Evolutionary conservation across 768 basidiomycete species (phyloP).

Genomic region (Solioccasus polychromus): DNA sequence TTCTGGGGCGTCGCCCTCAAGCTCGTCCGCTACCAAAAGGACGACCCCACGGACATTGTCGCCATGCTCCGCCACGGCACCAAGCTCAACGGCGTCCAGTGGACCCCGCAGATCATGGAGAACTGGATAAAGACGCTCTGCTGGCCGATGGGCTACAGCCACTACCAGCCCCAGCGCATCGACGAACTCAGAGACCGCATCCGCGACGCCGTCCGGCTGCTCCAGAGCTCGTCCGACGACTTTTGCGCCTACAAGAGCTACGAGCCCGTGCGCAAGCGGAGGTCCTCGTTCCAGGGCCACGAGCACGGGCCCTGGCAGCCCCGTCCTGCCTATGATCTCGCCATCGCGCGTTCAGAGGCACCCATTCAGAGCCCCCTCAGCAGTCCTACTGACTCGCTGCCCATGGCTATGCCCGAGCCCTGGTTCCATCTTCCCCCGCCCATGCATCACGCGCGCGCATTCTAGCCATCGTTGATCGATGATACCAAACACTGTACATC

Average conservation of each 20-base stretch:
- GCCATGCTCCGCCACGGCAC: conserved; percentile 64
- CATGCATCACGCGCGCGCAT: conserved; percentile 2
- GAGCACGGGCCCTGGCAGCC: conserved; percentile 3
- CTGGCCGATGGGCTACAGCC: conserved; percentile 60
- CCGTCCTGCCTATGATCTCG: conserved; percentile 1
- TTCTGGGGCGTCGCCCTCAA: conserved; percentile 75
- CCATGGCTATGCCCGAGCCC: conserved; percentile 25
- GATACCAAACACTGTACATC: no score
- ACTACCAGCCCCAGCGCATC: conserved; percentile 43
- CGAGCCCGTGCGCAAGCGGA: conserved; percentile 2
- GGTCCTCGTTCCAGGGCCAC: conserved; percentile 11
- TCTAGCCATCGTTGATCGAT: conserved; percentile 21
- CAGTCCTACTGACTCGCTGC: conserved; percentile 4
- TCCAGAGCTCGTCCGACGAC: conserved; percentile 20
- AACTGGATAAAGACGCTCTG: conserved; percentile 56
- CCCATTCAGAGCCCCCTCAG: conserved; percentile 10
- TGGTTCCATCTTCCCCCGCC: conserved; percentile 12
- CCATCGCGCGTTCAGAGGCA: neutral
- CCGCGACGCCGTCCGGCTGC: conserved; percentile 45
- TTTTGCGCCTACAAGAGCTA: conserved; percentile 1
- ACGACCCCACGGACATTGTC: conserved; percentile 65
- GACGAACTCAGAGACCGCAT: conserved; percentile 49
- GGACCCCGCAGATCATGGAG: conserved; percentile 55
- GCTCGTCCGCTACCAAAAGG: conserved; percentile 60
- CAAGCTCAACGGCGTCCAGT: conserved; percentile 46